These are phyloP conservation scores for Penicillium frequentans DNA, from an alignment of 2,329 filamentous ascomycete species.

Conservation along the genomic window DNA sequence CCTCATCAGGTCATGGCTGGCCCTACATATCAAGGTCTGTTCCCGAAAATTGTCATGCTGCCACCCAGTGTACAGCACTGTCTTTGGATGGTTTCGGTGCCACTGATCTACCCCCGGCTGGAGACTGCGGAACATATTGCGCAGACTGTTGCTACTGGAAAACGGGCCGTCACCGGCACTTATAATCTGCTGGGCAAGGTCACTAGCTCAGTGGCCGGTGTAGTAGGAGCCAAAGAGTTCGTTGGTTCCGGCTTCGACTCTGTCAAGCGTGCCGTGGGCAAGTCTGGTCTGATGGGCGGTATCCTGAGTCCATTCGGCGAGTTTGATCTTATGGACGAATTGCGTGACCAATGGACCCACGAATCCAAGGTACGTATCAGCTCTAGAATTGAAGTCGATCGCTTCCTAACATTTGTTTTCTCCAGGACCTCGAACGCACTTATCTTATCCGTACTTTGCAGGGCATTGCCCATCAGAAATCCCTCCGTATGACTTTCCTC, in stretches of 20 bases:
- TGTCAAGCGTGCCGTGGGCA: constrained; percentile 95
- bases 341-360: constrained; percentile 97
- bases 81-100: constrained; percentile 92
- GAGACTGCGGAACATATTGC: constrained; percentile 90
- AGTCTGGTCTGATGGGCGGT: constrained; percentile 91
- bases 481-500: constrained; percentile 93
- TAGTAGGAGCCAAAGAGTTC: constrained; percentile 90
- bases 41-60: constrained; percentile 88
- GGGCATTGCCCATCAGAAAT: constrained; percentile 92
- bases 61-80: constrained; percentile 95
- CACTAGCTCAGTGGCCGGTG: constrained; percentile 89
- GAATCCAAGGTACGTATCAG: constrained; percentile 71
- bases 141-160: constrained; percentile 87
- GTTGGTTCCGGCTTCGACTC: constrained; percentile 91
- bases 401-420: background rate
- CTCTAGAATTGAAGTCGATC: background rate
- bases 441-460: constrained; percentile 96
- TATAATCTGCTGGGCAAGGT: constrained; percentile 97
- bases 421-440: constrained; percentile 83
- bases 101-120: constrained; percentile 83
- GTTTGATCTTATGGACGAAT: constrained; percentile 88
- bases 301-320: constrained; percentile 96
- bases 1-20: constrained; percentile 91
- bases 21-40: constrained; percentile 94
- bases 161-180: constrained; percentile 92